Evolutionary conservation across 2,329 filamentous ascomycete genomes (phyloP), one percentile per base, ranked within the genome.

Genomic region (Zopfia rhizophila): DNA sequence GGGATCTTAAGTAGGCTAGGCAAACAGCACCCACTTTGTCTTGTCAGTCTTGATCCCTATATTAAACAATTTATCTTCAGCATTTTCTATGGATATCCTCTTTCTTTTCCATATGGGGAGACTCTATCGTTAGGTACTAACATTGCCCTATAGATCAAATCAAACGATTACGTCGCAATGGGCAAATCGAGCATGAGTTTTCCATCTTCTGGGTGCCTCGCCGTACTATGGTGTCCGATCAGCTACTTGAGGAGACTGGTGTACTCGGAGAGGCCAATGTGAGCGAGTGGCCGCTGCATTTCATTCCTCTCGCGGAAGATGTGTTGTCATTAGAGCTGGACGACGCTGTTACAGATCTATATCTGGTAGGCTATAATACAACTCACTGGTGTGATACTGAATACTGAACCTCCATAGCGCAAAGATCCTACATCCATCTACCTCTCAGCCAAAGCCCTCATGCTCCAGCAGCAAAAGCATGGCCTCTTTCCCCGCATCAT

Each of bases 131-230:
- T 51, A 46, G 58, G 72, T 77, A 77, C 79, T 79, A 76, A 81
- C 76, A 83, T 78, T 64, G 56, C 40, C 42, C 31, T 63, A 38
- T 66, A 97, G 93, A 90, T 60, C 91, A 97, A 77, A 91, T 97
- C 61, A 93, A 92, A 71, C 87, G 90, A 50, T 80, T 97, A 47
- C 90, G 93, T 63, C 88, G 88, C 65, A 91, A 94, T 72, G 92
- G 89, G 68, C 88, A 91, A 64, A 90, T 87, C 33, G 90, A 91
- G 58, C 94, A 99, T 82, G 93, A 99, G 62, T 96, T 97, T 69
- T 93, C 92, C 53, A 88, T 99, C 60, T 93, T 97, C 69, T 97
- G 94, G 90, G 89, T 96, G 29, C 93, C 95, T 5, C 86, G 94
- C 46, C 88, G 94, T 51, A 97, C 94, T 3, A 79, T 96, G 42